Percentiles rank a stretch among this genome's conserved stretches.
Evolutionary conservation across 192 early-diverging fungal species (phyloP).

Genomic region (Mortierella antarctica): DNA sequence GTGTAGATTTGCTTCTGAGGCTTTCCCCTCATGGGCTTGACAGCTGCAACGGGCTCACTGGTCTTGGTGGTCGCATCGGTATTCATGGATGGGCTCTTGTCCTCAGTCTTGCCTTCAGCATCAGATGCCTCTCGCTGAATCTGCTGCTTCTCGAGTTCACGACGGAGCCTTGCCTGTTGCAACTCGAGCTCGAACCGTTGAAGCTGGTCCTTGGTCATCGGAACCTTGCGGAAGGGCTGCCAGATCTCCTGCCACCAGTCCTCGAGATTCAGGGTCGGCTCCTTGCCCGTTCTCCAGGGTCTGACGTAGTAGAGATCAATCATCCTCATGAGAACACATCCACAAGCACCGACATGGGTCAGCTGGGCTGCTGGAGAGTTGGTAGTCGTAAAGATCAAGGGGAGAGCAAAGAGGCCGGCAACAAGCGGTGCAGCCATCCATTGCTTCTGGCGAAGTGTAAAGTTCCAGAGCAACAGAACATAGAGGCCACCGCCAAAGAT

Average conservation of each 20-base stretch:
- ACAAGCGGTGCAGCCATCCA: conserved; percentile 28
- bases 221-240: conserved; percentile 49
- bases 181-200: conserved; percentile 35
- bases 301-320: conserved; percentile 43
- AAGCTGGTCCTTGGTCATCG: conserved; percentile 42
- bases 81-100: too few species aligned
- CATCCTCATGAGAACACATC: conserved; percentile 44
- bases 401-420: conserved; percentile 12
- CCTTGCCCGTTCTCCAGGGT: conserved; percentile 48
- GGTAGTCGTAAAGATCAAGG: conserved; percentile 20
- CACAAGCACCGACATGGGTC: conserved; percentile 28
- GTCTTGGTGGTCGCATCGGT: background rate
- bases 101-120: too few species aligned
- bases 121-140: background rate
- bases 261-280: conserved; percentile 38
- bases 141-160: conserved; percentile 14
- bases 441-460: conserved; percentile 28
- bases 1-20: conserved; percentile 30
- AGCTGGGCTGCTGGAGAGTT: conserved; percentile 25
- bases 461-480: conserved; percentile 31
- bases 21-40: conserved; percentile 17
- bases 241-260: conserved; percentile 46
- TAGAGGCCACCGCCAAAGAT: conserved; percentile 51
- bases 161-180: conserved; percentile 24
- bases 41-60: background rate